These are phyloP conservation scores for Clohesyomyces aquaticus DNA, from an alignment of 495 filamentous ascomycete genomes.

Conservation along the genomic window DNA sequence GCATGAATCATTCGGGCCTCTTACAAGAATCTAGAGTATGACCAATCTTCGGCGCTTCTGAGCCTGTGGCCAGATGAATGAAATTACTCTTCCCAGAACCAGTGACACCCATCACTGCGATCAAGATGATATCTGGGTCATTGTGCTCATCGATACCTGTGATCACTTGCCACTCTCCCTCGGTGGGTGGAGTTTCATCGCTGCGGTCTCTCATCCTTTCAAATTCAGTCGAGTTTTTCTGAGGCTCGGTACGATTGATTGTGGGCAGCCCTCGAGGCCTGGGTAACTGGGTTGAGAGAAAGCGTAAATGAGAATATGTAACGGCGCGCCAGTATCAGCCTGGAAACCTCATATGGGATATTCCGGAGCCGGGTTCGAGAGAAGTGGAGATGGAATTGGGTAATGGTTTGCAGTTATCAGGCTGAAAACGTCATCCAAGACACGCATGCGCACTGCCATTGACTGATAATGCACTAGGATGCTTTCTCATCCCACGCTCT, in stretches of 20 bases:
- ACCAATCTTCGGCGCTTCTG: not conserved
- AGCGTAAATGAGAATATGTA: too few species aligned
- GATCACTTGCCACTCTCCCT: not conserved
- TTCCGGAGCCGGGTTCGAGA: too few species aligned
- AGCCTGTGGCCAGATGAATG: not conserved
- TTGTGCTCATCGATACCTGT: not conserved
- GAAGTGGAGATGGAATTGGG: too few species aligned
- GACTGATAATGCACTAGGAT: not conserved
- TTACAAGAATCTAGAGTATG: constrained; percentile 7
- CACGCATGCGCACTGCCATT: too few species aligned
- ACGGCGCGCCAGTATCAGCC: too few species aligned
- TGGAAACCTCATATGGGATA: too few species aligned
- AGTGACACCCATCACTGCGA: constrained; percentile 10
- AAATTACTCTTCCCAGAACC: constrained; percentile 9
- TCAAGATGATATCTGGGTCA: not conserved
- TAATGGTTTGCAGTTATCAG: too few species aligned
- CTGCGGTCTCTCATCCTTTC: not conserved
- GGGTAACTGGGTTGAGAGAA: too few species aligned
- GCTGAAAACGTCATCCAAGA: too few species aligned
- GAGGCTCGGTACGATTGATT: not conserved
- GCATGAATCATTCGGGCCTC: not conserved
- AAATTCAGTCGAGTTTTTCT: not conserved
- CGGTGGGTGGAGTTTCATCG: not conserved
- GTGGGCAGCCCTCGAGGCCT: too few species aligned
- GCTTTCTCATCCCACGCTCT: not conserved